Conservation (phyloP, 306 rosid genomes). For the Trifolium subterraneum region DNA sequence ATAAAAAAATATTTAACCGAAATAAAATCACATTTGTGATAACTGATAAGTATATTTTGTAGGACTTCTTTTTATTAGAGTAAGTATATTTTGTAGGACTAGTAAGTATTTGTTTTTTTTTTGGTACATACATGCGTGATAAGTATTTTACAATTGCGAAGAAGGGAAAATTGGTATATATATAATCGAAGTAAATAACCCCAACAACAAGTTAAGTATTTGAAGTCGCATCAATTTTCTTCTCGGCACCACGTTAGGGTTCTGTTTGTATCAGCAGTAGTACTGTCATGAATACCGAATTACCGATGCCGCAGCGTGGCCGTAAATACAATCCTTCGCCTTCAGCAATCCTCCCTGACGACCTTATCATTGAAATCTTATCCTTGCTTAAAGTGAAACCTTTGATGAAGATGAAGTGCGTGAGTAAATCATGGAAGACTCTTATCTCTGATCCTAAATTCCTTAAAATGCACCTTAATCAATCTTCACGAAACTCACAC, state of each 20-base stretch:
- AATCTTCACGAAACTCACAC: background rate
- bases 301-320: background rate
- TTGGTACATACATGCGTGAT: too few species aligned
- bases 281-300: background rate
- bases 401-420: background rate
- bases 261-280: background rate
- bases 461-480: background rate
- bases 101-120: too few species aligned
- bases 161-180: too few species aligned
- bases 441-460: background rate
- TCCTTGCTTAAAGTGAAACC: background rate
- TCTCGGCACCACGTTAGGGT: background rate
- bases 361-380: background rate
- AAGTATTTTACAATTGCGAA: too few species aligned
- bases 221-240: too few species aligned
- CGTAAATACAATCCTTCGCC: background rate
- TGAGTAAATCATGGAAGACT: background rate
- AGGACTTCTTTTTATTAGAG: too few species aligned
- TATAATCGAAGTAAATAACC: too few species aligned
- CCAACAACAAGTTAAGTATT: too few species aligned
- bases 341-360: background rate
- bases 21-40: too few species aligned
- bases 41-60: too few species aligned
- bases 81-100: too few species aligned
- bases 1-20: too few species aligned